Conservation (phyloP, 2,329 filamentous ascomycete genomes). For the Fusarium newnesense region DNA sequence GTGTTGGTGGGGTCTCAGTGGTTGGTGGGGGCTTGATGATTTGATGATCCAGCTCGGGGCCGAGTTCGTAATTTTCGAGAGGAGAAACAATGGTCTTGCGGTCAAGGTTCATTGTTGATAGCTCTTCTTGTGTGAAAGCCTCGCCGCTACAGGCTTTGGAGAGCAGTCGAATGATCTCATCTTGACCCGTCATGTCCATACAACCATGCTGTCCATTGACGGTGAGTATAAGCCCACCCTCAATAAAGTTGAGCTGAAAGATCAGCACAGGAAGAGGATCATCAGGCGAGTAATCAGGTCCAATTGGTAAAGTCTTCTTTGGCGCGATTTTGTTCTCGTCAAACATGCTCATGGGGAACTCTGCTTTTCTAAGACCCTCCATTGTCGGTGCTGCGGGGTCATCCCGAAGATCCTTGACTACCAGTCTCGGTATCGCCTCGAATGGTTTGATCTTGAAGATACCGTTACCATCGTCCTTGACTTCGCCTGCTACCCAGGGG, state of each 20-base stretch:
- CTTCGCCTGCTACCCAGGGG: constrained; percentile 59
- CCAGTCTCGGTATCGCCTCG: constrained; percentile 46
- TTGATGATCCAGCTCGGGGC: constrained; percentile 50
- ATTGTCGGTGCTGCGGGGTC: constrained; percentile 51
- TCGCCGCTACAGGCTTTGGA: constrained; percentile 59
- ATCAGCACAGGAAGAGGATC: constrained; percentile 54
- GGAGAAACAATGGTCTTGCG: constrained; percentile 52
- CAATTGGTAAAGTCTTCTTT: constrained; percentile 50
- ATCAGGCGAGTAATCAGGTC: constrained; percentile 35
- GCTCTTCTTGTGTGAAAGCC: constrained; percentile 57
- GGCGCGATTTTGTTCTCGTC: constrained; percentile 57
- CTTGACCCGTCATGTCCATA: constrained; percentile 64
- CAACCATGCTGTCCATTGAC: constrained; percentile 59
- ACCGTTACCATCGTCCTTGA: constrained; percentile 46
- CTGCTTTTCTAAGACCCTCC: constrained; percentile 48
- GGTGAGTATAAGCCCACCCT: constrained; percentile 60
- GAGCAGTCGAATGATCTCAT: constrained; percentile 57
- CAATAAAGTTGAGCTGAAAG: constrained; percentile 60
- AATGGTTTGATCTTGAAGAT: constrained; percentile 53
- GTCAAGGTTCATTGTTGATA: constrained; percentile 53
- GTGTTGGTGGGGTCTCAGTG: constrained; percentile 8
- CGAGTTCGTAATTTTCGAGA: constrained; percentile 51
- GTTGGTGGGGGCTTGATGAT: constrained; percentile 43
- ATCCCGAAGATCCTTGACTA: constrained; percentile 56
- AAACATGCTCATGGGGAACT: constrained; percentile 60